Evolutionary conservation across 768 basidiomycete genomes (phyloP), one percentile per base, ranked within the genome.

Genomic region (Boletus fagicola): DNA sequence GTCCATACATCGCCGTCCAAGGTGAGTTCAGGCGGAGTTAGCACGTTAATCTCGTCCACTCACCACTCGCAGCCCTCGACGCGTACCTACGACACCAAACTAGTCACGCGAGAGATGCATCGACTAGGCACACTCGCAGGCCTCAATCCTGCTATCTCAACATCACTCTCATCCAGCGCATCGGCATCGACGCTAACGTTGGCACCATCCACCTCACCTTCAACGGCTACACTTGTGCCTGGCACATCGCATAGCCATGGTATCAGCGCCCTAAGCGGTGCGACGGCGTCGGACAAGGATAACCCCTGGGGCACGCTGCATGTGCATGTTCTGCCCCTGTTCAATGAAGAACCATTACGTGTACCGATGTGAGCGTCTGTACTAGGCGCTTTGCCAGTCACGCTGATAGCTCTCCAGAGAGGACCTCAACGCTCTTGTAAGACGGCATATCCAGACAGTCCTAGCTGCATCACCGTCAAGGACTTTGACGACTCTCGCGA

Each of bases 321-420:
- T 71, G 85, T 95, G 33, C 86, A 92, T 68, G 88, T 97, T 35
- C 76, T 98, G 4, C 94, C 94, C 1, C 73, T 96, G 5, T 98
- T 98, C 77, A 95, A 95, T 51, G 90, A 93, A 36, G 91, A 94
- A 66, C 87, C 89, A 3, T 79, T 98, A 20, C 81, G 86, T 58
- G 82, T 88, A 51, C 88, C 93, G 24, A 93, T 98, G 90, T 88
- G 65, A 66, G 84, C 74, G 18, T 51, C 18, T 28, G 43, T 30
- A 11, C 55, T 24, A 18, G 26, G 30, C 10, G 44, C 45, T n/a
- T 53, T 47, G 30, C 24, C 26, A 12, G 18, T 20, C 49, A 33
- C 11, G 18, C 46, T 68, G 40, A 74, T 51, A 20, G 10, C n/a
- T 33, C 16, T 53, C 38, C 67, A 92, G 90, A 65, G 94, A 97